Conservation (phyloP, 2,329 filamentous ascomycete species). For the Cercospora citrullina region DNA sequence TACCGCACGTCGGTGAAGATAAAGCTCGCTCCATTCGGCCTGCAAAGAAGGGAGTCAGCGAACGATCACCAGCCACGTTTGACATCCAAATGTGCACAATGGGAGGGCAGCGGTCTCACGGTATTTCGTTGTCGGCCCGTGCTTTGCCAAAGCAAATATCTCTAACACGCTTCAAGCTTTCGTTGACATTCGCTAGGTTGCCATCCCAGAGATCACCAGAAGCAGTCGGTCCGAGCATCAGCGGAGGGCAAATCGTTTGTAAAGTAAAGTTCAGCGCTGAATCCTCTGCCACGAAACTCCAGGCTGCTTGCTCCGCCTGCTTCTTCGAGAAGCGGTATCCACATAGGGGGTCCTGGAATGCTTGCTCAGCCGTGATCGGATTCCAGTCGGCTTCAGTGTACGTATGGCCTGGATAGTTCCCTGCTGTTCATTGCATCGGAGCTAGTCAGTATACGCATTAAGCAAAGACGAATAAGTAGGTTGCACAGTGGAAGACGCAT, state of each 20-base stretch:
- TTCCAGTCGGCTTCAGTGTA: constrained; percentile 13
- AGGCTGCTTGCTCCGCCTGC: constrained; percentile 8
- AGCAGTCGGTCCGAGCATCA: constrained; percentile 11
- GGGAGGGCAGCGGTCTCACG: neutral
- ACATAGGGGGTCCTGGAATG: neutral
- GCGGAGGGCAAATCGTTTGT: neutral
- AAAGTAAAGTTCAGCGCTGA: constrained; percentile 5
- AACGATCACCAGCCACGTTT: neutral
- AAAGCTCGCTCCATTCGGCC: constrained; percentile 6
- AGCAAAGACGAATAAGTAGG: neutral
- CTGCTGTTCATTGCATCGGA: constrained; percentile 2
- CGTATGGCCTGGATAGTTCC: constrained; percentile 2
- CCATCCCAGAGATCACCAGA: constrained; percentile 6
- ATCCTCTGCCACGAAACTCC: constrained; percentile 1
- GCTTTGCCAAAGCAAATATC: constrained; percentile 10
- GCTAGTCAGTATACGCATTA: neutral
- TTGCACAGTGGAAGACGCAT: neutral
- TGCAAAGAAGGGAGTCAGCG: neutral
- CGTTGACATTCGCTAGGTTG: constrained; percentile 1
- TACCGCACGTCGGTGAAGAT: constrained; percentile 7
- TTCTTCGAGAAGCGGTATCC: constrained; percentile 11
- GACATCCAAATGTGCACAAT: neutral
- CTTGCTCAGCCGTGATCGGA: constrained; percentile 12
- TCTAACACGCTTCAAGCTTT: constrained; percentile 6
- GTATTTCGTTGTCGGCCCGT: constrained; percentile 4